These are phyloP conservation scores for Neoboletus brunneissimus DNA, from an alignment of 768 basidiomycete genomes.

Conservation along the genomic window DNA sequence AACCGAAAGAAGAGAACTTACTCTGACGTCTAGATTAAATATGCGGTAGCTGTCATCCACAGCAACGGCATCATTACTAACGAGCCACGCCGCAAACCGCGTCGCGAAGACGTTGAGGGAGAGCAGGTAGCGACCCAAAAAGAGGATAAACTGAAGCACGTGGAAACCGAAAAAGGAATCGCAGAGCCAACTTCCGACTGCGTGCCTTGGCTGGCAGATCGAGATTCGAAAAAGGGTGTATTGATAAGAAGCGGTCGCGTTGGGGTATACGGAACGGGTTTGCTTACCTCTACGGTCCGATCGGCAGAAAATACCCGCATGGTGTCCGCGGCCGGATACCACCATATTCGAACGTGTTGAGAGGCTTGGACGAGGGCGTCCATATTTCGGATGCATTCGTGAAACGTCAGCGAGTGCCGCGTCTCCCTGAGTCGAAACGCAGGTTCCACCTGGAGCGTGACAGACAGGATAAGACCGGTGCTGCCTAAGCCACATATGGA, in stretches of 20 bases:
- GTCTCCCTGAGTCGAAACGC: constrained; percentile 79
- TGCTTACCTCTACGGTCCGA: constrained; percentile 74
- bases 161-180: constrained; percentile 74
- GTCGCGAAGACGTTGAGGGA: constrained; percentile 63
- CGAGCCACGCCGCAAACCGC: constrained; percentile 67
- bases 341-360: constrained; percentile 93
- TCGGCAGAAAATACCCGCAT: constrained; percentile 72
- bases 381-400: constrained; percentile 55
- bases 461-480: constrained; percentile 82
- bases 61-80: constrained; percentile 49
- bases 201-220: constrained; percentile 44
- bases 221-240: background rate
- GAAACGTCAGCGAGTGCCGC: constrained; percentile 60
- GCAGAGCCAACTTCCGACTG: constrained; percentile 63
- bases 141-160: constrained; percentile 79
- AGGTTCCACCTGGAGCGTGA: constrained; percentile 75
- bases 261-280: constrained; percentile 7
- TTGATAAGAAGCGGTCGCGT: background rate
- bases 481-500: constrained; percentile 88
- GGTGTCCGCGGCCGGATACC: constrained; percentile 79
- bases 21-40: constrained; percentile 92
- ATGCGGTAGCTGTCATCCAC: constrained; percentile 79
- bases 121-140: constrained; percentile 65
- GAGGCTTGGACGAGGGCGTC: constrained; percentile 57
- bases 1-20: constrained; percentile 41